These are phyloP conservation scores for Pugionium cornutum DNA, from an alignment of 345 rosid genomes.

Conservation along the genomic window DNA sequence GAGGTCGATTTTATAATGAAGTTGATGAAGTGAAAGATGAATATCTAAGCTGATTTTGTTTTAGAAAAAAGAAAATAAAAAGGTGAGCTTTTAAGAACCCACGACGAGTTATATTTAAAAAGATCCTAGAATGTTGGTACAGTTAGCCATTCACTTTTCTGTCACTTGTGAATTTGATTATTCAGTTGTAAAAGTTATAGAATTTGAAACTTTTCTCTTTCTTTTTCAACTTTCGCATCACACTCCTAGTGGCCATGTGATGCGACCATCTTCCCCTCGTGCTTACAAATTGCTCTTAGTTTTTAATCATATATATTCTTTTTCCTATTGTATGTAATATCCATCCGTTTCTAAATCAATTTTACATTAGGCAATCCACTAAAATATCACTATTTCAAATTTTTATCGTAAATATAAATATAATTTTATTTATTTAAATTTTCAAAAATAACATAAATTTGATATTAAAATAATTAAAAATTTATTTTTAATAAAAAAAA, in stretches of 20 bases:
- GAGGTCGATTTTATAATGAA: no score
- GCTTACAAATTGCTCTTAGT: conserved; percentile 25
- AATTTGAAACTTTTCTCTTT: conserved; percentile 28
- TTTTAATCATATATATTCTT: conserved; percentile 1
- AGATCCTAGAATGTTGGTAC: conserved; percentile 45
- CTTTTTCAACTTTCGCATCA: conserved; percentile 39
- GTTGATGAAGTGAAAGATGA: conserved; percentile 17
- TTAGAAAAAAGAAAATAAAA: conserved; percentile 25
- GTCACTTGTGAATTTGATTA: conserved; percentile 39
- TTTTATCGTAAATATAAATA: no score
- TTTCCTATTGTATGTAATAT: conserved; percentile 3
- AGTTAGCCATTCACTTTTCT: conserved; percentile 39
- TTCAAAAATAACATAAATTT: no score
- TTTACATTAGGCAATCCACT: no score
- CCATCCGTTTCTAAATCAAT: no score
- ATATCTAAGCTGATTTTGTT: conserved; percentile 13
- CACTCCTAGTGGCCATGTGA: conserved; percentile 44
- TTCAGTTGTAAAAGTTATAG: conserved; percentile 37
- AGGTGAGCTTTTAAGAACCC: conserved; percentile 37
- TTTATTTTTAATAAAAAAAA: no score
- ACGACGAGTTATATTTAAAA: conserved; percentile 29
- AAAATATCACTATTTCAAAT: no score
- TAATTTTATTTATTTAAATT: no score
- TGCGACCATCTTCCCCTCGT: conserved; percentile 40
- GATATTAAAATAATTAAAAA: no score